These are phyloP conservation scores for Pichia sp. DNA, from an alignment of 1,139 yeast species.

Conservation along the genomic window DNA sequence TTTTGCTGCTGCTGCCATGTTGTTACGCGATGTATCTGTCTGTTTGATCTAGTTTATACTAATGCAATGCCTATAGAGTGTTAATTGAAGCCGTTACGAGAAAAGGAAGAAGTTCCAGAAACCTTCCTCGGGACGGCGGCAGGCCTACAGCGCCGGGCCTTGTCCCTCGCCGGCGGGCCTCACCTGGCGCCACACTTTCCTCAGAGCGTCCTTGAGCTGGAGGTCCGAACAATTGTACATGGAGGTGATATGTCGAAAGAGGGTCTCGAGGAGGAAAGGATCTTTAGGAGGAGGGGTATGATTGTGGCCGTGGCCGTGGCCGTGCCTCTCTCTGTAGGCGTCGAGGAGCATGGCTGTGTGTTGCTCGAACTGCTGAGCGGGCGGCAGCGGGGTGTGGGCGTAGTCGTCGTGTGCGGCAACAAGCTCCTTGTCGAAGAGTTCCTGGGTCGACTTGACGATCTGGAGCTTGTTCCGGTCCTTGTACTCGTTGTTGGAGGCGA, in stretches of 20 bases:
- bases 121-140: too few relatives aligned
- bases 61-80: too few relatives aligned
- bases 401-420: not conserved
- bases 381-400: not conserved
- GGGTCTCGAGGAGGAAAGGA: slow-evolving; percentile 1
- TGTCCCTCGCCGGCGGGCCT: not conserved
- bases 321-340: not conserved
- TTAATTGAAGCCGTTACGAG: too few relatives aligned
- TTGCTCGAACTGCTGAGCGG: not conserved
- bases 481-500: slow-evolving; percentile 13
- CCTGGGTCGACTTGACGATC: slow-evolving; percentile 13
- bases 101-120: too few relatives aligned
- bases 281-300: not conserved
- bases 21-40: too few relatives aligned
- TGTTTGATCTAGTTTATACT: too few relatives aligned
- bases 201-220: slow-evolving; percentile 1
- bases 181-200: slow-evolving; percentile 1
- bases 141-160: too few relatives aligned
- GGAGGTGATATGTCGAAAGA: slow-evolving; percentile 3
- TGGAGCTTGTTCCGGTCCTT: slow-evolving; percentile 7
- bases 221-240: slow-evolving; percentile 3
- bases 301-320: not conserved
- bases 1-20: too few relatives aligned
- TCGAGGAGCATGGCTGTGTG: not conserved
- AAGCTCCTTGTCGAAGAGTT: slow-evolving; percentile 11